These are phyloP conservation scores for Pseudoscleropodium purum DNA, from an alignment of 225 moss, liverwort and hornwort species.

Conservation along the genomic window DNA sequence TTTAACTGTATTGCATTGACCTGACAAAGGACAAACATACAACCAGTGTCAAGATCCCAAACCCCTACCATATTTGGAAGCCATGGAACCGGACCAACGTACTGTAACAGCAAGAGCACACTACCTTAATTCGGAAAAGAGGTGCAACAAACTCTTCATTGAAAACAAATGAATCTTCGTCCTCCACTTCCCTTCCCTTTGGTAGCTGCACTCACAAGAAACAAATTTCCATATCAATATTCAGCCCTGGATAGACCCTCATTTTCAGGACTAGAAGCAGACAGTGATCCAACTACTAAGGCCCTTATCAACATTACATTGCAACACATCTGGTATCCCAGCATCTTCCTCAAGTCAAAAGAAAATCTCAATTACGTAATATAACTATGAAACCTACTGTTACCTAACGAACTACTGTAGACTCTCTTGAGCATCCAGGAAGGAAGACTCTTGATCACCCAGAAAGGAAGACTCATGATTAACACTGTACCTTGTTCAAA, in stretches of 20 bases:
- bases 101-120: background rate
- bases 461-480: background rate
- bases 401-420: background rate
- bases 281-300: background rate
- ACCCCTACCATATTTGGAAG: too few species aligned
- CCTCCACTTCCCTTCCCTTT: slow-evolving; percentile 93
- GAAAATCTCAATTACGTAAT: background rate
- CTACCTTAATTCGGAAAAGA: slow-evolving; percentile 94
- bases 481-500: slow-evolving; percentile 60
- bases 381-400: background rate
- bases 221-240: background rate
- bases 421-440: background rate
- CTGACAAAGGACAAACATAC: slow-evolving; percentile 14
- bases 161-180: slow-evolving; percentile 81
- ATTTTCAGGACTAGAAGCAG: background rate
- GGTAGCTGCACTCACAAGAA: slow-evolving; percentile 60
- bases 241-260: background rate
- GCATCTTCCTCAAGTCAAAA: background rate
- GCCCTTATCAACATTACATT: background rate
- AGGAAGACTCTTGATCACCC: background rate
- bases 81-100: background rate
- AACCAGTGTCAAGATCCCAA: background rate
- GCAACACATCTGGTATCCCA: background rate
- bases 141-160: slow-evolving; percentile 96
- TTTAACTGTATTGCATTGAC: slow-evolving; percentile 97